Base-by-base conservation (phyloP, 2,329 filamentous ascomycete species). In the Neoscytalidium dimidiatum region DNA sequence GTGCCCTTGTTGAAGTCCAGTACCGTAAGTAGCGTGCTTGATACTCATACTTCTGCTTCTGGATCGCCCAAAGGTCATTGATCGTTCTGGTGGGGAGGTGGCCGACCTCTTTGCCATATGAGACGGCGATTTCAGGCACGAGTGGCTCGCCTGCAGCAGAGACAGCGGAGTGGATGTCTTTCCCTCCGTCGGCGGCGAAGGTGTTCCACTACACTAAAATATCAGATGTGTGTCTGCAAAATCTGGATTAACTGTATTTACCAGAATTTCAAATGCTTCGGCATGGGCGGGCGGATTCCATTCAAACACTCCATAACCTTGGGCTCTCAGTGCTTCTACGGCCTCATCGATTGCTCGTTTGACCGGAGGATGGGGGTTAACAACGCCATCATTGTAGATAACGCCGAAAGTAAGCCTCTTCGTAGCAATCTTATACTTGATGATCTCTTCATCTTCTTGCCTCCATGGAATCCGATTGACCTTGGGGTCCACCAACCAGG, bases 401-500 rank as follows among this genome's bases (percentile, higher is more conserved):
- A 64, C 33, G 1, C 73, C 77, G 28, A 80, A 76, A 3, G 62
- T 68, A 0, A 80, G 65, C 46, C 73, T 75, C 11, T 74, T 70
- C 26, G 48, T 19, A 6, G 8, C 13, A 4, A 53, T 35, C 3
- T 84, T 79, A 28, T 88, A 92, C 0, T 88, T 89, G 0, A 89
- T 86, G 0, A 17, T 13, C 2, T 64, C 64, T 31, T 78, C 71
- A 26, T 78, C 73, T 9, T 75, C 70, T 2, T 85, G 80, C 26
- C 83, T 75, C 84, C 88, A 92, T 0, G 89, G 89, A 0, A 92
- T 79, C 17, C 89, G 86, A 46, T 87, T 77, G 0, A 89, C 87
- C 0, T 88, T 77, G 0, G 90, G 89, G 72, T 92, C 90, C 67
- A 85, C 77, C 1, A 86, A 75, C 90, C 90, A 92, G 0, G 90